A percentile compares a stretch with the other conserved stretches of the same genome.
These are phyloP conservation scores for Acorus calamus DNA, from an alignment of 106 monocot species.

Conservation along the genomic window DNA sequence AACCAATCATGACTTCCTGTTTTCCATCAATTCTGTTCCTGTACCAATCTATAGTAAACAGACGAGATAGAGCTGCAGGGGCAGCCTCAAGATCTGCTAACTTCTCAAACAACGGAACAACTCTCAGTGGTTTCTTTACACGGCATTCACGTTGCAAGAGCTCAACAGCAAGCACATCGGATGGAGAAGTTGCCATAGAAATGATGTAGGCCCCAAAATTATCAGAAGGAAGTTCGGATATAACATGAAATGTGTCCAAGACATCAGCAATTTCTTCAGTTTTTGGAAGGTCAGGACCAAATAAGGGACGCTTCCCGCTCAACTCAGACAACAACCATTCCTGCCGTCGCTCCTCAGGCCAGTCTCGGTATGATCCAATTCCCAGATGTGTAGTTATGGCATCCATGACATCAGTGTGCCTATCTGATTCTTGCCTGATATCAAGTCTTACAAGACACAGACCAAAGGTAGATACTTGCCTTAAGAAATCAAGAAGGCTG, in stretches of 20 bases:
- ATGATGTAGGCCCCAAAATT: slow-evolving; percentile 89
- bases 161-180: slow-evolving; percentile 85
- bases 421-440: slow-evolving; percentile 97
- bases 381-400: slow-evolving; percentile 82
- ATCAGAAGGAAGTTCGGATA: slow-evolving; percentile 81
- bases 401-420: slow-evolving; percentile 89
- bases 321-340: slow-evolving; percentile 86
- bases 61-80: slow-evolving; percentile 60
- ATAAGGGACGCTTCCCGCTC: slow-evolving; percentile 75
- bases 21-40: slow-evolving; percentile 71
- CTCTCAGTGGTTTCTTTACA: slow-evolving; percentile 66
- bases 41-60: slow-evolving; percentile 80
- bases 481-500: slow-evolving; percentile 87
- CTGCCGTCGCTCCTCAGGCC: slow-evolving; percentile 86
- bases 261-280: slow-evolving; percentile 84
- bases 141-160: slow-evolving; percentile 55
- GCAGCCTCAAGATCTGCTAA: slow-evolving; percentile 84
- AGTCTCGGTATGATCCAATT: slow-evolving; percentile 94
- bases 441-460: slow-evolving; percentile 94
- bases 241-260: slow-evolving; percentile 56
- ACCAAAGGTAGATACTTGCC: slow-evolving; percentile 93
- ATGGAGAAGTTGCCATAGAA: slow-evolving; percentile 86
- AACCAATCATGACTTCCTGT: slow-evolving; percentile 94
- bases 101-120: slow-evolving; percentile 83
- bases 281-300: slow-evolving; percentile 80